Percentiles rank a stretch among this genome's conserved stretches.
Evolutionary conservation across 768 basidiomycete species (phyloP).

Genomic region (Lyophyllum decastes): DNA sequence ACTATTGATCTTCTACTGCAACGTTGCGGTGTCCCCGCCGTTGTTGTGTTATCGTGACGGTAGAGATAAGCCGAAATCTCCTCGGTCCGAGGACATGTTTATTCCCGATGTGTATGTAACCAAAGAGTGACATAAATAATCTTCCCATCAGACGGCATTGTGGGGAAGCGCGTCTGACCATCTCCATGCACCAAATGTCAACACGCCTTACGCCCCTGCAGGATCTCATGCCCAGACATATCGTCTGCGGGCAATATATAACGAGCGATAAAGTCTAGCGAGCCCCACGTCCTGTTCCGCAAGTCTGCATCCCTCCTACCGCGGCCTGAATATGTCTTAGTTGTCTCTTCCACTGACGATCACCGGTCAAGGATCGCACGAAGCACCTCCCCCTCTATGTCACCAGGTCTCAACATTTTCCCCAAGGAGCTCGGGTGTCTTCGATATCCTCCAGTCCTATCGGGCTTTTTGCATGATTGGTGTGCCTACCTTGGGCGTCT

Average conservation of each 20-base stretch:
- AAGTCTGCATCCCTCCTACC: not conserved
- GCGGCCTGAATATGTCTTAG: not conserved
- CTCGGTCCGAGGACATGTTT: too few species aligned
- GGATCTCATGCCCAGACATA: not conserved
- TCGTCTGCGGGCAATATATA: not conserved
- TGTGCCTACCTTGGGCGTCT: not conserved
- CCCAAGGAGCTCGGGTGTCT: slow-evolving; percentile 1
- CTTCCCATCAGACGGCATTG: not conserved
- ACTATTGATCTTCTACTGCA: not conserved
- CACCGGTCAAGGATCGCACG: not conserved
- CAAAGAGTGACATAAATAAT: too few species aligned
- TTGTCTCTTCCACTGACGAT: not conserved
- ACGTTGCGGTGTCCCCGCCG: too few species aligned
- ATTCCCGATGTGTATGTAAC: too few species aligned
- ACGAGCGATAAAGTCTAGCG: not conserved
- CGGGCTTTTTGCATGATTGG: not conserved
- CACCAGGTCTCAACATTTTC: not conserved
- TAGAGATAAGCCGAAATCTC: not conserved
- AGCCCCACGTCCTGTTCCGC: slow-evolving; percentile 2
- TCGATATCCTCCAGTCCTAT: not conserved
- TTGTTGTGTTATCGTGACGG: not conserved
- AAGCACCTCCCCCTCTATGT: not conserved
- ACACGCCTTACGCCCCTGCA: not conserved
- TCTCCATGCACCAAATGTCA: too few species aligned
- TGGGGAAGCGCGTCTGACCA: not conserved